phyloP scores from a whole-genome alignment of 1,139 yeast genomes.

The Blastobotrys buckinghamii region DNA sequence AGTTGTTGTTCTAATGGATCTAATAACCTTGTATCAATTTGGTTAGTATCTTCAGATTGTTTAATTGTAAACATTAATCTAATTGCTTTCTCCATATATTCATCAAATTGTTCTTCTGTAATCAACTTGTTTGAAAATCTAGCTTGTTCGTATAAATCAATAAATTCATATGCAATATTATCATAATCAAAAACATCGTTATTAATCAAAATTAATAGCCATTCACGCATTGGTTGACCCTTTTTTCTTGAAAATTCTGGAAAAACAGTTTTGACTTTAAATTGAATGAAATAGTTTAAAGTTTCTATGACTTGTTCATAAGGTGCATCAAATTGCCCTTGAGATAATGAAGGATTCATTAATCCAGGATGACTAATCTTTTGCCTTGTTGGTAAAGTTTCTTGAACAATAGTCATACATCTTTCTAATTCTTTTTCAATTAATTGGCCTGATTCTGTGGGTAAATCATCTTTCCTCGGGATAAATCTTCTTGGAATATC shows the following conservation, averaged over 20 bases:
- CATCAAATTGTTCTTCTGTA: constrained; percentile 52
- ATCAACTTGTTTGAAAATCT: constrained; percentile 64
- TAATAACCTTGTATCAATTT: background rate
- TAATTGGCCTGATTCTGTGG: constrained; percentile 40
- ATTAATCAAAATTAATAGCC: constrained; percentile 37
- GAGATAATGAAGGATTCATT: constrained; percentile 38
- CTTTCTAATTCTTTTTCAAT: constrained; percentile 41
- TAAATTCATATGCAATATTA: constrained; percentile 34
- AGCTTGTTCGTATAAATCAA: constrained; percentile 60
- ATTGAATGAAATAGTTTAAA: constrained; percentile 29
- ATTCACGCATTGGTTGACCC: constrained; percentile 46
- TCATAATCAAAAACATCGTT: constrained; percentile 21
- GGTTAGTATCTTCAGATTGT: background rate
- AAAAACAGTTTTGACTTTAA: constrained; percentile 45
- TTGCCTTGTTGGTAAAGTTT: constrained; percentile 45
- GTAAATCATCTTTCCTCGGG: constrained; percentile 63
- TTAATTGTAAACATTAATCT: constrained; percentile 19
- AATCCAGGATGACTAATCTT: constrained; percentile 60
- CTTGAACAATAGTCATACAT: constrained; percentile 44
- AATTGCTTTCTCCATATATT: constrained; percentile 47
- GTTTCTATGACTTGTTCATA: constrained; percentile 56
- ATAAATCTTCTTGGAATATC: constrained; percentile 75
- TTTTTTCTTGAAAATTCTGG: constrained; percentile 36
- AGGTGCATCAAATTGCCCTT: constrained; percentile 48
- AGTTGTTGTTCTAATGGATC: background rate